Percentiles rank a stretch among this genome's conserved stretches.
These are phyloP conservation scores for Macrophomina phaseolina DNA, from an alignment of 2,329 filamentous ascomycete species.

Conservation along the genomic window DNA sequence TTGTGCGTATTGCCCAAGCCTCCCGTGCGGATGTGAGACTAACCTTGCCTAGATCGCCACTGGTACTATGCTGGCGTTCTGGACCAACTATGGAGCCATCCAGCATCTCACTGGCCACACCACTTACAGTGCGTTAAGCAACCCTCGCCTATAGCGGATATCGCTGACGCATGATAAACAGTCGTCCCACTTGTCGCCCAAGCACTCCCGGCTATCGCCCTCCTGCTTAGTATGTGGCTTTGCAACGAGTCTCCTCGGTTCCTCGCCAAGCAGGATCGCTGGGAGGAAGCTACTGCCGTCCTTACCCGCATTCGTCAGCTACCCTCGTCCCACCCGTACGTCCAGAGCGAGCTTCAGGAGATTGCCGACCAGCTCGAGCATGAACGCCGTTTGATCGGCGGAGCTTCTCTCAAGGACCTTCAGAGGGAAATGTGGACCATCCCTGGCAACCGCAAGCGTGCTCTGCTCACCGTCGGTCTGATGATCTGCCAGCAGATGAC, in stretches of 20 bases:
- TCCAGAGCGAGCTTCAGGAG: constrained; percentile 44
- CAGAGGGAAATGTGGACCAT: constrained; percentile 53
- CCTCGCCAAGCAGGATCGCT: constrained; percentile 70
- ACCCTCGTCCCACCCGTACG: constrained; percentile 41
- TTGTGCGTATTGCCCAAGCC: constrained; percentile 38
- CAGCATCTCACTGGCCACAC: constrained; percentile 54
- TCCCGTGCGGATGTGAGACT: not conserved
- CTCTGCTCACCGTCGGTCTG: constrained; percentile 66
- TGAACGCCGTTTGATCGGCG: constrained; percentile 64
- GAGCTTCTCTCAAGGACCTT: constrained; percentile 50
- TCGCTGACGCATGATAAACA: not conserved
- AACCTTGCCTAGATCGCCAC: constrained; percentile 46
- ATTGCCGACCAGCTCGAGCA: constrained; percentile 50
- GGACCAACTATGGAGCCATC: constrained; percentile 60
- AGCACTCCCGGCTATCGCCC: constrained; percentile 65
- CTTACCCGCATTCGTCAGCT: constrained; percentile 65
- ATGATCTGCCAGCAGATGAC: constrained; percentile 78
- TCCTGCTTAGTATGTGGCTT: constrained; percentile 66
- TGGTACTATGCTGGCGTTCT: constrained; percentile 59
- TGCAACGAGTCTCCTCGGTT: constrained; percentile 72
- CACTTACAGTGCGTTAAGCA: constrained; percentile 49
- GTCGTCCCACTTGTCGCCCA: constrained; percentile 69
- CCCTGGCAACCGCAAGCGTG: constrained; percentile 59
- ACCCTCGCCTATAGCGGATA: too few species aligned
- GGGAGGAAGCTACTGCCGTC: constrained; percentile 66